Base-by-base conservation (phyloP, 1,139 yeast species). In the Zygoascus meyerae region DNA sequence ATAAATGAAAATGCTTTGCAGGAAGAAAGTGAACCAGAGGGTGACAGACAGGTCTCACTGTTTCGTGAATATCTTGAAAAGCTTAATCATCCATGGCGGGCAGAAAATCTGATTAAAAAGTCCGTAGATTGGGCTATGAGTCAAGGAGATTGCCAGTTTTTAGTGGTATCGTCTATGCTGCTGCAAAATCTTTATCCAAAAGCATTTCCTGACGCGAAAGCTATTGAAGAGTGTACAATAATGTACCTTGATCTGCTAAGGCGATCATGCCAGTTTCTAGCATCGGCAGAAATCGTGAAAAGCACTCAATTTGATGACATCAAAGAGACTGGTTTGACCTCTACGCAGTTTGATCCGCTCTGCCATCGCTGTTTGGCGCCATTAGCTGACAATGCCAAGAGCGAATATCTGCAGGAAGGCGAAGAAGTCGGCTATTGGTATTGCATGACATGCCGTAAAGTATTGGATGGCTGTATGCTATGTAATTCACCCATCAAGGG, bases 401-500 rank as follows among this genome's bases (percentile, higher is more conserved):
- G 43, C 5, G 43, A 34, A 46, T 58, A 55, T 8, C 56, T 52
- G 15, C 55, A 39, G 12, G 17, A 21, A 8, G 47, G 44, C 16
- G 11, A 42, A 47, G 52, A 67, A 12, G 74, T 77, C 56, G 95
- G 94, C 0, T 82, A 75, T 56, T 89, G 96, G 95, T 86, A 81
- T 62, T 90, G 97, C 67, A 87, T 81, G 45, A 73, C 72, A 37
- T 90, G 97, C 62, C 68, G 72, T 2, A 69, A 66, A 40, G 70
- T 71, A 28, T 82, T 79, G 53, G 82, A 78, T 53, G 77, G 80
- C 37, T 92, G 97, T 64, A 73, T 82, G n/a, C 78, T 83, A 52
- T 92, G 97, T 62, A 74, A 82, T 52, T 83, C 78, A 58, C 92
- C 95, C 2, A 73, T 90, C 56, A 78, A 76, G 56, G 95, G 95